phyloP scores from a whole-genome alignment of 2,329 filamentous ascomycete genomes.

The Venturia asperata region DNA sequence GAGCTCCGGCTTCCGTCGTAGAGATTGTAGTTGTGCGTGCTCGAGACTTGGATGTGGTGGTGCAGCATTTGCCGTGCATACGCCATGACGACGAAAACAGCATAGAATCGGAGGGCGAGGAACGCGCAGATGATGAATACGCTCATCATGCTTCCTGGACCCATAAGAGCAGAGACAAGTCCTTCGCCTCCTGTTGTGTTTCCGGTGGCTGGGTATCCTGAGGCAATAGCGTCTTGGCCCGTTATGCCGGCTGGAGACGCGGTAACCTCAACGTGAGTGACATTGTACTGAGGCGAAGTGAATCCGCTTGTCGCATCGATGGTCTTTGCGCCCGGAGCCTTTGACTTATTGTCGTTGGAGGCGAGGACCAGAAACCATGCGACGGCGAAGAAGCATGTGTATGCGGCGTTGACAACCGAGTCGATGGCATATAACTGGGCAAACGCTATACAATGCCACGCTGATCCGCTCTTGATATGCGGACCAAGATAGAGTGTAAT shows the following conservation, averaged over 20 bases:
- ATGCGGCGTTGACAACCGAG: constrained; percentile 70
- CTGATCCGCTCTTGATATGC: constrained; percentile 70
- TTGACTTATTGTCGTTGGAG: constrained; percentile 41
- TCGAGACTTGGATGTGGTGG: constrained; percentile 52
- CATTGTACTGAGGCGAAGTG: constrained; percentile 56
- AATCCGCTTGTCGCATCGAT: constrained; percentile 60
- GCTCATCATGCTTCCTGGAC: constrained; percentile 45
- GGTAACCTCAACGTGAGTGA: constrained; percentile 49
- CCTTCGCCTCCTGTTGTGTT: constrained; percentile 25
- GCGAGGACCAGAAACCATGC: constrained; percentile 78
- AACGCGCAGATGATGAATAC: constrained; percentile 68
- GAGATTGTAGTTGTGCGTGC: constrained; percentile 30
- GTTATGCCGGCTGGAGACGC: constrained; percentile 41
- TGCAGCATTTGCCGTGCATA: constrained; percentile 72
- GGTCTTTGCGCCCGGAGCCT: constrained; percentile 45
- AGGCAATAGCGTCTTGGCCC: constrained; percentile 49
- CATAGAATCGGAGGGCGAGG: constrained; percentile 73
- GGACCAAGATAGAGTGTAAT: constrained; percentile 64
- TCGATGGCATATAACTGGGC: constrained; percentile 83
- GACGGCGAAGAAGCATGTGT: constrained; percentile 73
- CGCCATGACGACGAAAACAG: constrained; percentile 73
- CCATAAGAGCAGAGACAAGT: constrained; percentile 5
- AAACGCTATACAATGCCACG: constrained; percentile 71
- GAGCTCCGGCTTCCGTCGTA: constrained; percentile 31
- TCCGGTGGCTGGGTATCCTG: constrained; percentile 29